Percentiles rank a stretch among this genome's conserved stretches.
These are phyloP conservation scores for Skeletonema menzelii DNA, from an alignment of 108 stramenopile species.

Conservation along the genomic window DNA sequence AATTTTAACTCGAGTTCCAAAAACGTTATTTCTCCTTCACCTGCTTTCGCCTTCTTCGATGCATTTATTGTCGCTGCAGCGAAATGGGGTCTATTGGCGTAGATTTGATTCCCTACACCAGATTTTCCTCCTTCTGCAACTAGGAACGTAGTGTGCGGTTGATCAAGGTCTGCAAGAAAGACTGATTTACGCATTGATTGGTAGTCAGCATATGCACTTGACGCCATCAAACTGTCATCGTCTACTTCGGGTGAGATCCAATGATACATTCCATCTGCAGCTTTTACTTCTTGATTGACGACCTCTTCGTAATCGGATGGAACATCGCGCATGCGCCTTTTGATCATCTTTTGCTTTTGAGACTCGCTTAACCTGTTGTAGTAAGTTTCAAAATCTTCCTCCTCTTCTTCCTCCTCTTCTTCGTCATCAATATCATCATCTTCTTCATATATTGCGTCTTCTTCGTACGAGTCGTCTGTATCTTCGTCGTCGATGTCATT, in stretches of 20 bases:
- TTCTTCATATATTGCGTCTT: neutral
- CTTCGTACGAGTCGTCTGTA: conserved; percentile 6
- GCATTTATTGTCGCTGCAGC: conserved; percentile 31
- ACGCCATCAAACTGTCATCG: conserved; percentile 13
- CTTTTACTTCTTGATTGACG: conserved; percentile 29
- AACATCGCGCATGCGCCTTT: neutral
- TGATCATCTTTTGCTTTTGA: conserved; percentile 11
- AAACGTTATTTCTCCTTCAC: conserved; percentile 50
- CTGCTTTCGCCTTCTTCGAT: conserved; percentile 48
- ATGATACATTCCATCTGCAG: conserved; percentile 52
- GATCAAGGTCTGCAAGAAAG: conserved; percentile 75
- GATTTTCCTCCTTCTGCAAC: conserved; percentile 80
- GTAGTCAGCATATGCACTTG: conserved; percentile 7
- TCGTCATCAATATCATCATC: neutral
- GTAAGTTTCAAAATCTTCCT: conserved; percentile 29
- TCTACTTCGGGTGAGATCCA: conserved; percentile 29
- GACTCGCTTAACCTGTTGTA: conserved; percentile 25
- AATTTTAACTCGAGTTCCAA: conserved; percentile 93
- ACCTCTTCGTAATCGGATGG: conserved; percentile 43
- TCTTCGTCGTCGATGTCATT: conserved; percentile 6
- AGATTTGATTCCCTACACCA: conserved; percentile 66
- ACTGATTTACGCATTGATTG: conserved; percentile 59
- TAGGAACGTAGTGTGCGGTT: conserved; percentile 67
- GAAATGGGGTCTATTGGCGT: conserved; percentile 56
- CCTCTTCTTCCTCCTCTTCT: neutral